Base-by-base conservation (phyloP, 2,329 filamentous ascomycete genomes). In the Curvularia hawaiiensis region DNA sequence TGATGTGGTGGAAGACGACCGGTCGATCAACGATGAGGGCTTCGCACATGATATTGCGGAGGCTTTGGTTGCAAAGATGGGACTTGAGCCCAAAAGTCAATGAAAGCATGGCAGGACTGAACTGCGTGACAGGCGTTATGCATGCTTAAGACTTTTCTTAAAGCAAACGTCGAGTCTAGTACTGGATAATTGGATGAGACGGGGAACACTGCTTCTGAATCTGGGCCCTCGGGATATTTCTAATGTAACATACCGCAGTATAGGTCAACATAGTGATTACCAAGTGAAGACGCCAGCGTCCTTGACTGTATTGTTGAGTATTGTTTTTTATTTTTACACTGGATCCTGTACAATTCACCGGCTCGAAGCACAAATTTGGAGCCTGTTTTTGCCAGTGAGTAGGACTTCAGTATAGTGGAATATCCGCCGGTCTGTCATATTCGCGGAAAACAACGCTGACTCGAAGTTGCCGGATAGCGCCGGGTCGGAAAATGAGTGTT, bases 21-120 rank as follows among this genome's bases (percentile, higher is more conserved):
- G 80, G 11, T 78, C 80, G 33, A 79, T 89, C 33, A 89, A 89
- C 64, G 80, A 88, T 54, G 68, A 74, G 14, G 69, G 67, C 0
- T 85, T 87, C 65, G 84, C 84, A 3, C 65, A 66, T 5, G 78
- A 79, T 40, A 74, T 84, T 40, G 83, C 82, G 1, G 74, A 80
- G 50, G 74, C 76, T 3, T 60, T 83, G 54, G 69, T 73, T 20
- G 28, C 38, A 2, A 69, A 66, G 38, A 65, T 73, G 59, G 52
- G 35, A 6, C 47, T 61, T 7, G n/a, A 18, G 30, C 48, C 45
- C 1, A 60, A 51, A 52, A 24, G 12, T 11, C 26, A 28, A 7
- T 54, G 40, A 58, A 2, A 38, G 1, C 24, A 10, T 44, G 26
- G 11, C 16, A 31, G 11, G 9, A 20, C 16, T 30, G 31, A 38